These are phyloP conservation scores for Melanogaster broomeanus DNA, from an alignment of 768 basidiomycete genomes.

Conservation along the genomic window DNA sequence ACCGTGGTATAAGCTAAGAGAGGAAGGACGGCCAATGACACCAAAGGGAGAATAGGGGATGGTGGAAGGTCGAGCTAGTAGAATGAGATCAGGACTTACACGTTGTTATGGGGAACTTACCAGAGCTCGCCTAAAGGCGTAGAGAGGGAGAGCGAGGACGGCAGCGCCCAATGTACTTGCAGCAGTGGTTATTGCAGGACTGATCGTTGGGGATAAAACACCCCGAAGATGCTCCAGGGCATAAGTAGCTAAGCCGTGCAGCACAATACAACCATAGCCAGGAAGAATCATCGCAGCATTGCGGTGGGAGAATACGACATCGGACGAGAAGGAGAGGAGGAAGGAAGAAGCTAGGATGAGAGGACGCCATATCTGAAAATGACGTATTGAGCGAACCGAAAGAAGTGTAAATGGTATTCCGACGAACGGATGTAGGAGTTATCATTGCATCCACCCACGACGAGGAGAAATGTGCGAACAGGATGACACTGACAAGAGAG, in stretches of 20 bases:
- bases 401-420: neutral
- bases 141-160: constrained; percentile 63
- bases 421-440: constrained; percentile 48
- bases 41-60: constrained; percentile 54
- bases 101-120: constrained; percentile 40
- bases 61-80: constrained; percentile 51
- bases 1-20: constrained; percentile 62
- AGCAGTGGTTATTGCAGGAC: constrained; percentile 55
- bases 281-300: constrained; percentile 46
- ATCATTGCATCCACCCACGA: constrained; percentile 63
- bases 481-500: constrained; percentile 52
- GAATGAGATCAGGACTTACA: constrained; percentile 8
- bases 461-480: constrained; percentile 70
- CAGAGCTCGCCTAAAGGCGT: constrained; percentile 56
- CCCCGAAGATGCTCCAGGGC: constrained; percentile 64
- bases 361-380: constrained; percentile 50
- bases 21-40: constrained; percentile 60
- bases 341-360: constrained; percentile 50
- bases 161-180: constrained; percentile 63
- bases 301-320: constrained; percentile 45
- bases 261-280: constrained; percentile 64
- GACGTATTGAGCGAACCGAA: constrained; percentile 2
- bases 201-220: constrained; percentile 58
- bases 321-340: constrained; percentile 56
- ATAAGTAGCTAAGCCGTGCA: constrained; percentile 60